Evolutionary conservation across 2,329 filamentous ascomycete genomes (phyloP), one percentile per base, ranked within the genome.

Genomic region (Colletotrichum sp.): DNA sequence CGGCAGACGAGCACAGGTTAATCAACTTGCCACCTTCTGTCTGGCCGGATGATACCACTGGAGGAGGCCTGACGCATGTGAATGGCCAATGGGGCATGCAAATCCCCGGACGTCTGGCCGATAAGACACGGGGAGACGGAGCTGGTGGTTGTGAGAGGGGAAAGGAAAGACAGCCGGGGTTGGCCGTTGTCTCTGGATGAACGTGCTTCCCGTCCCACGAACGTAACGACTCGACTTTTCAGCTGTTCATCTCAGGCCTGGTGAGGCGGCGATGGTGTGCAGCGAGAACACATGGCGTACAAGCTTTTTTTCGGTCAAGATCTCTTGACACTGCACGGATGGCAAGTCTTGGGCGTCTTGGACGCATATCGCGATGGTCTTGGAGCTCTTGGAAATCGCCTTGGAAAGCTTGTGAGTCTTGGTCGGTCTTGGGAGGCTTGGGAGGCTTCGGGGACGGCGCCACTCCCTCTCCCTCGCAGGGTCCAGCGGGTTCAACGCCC

Each of bases 281-380:
- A 73, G 60, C n/a, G 39, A 34, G 24, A 49, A 24, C 59, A 55
- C 34, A 26, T n/a, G 10, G 34, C 16, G 64, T 6, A 73, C 70
- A 74, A 69, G 74, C 70, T 76, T 72, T 68, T 68, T 68, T 68
- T 24, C 59, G 26, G 64, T 28, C 18, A 39, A 34, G 57, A 76
- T 76, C 64, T 73, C 73, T 76, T 69, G 64, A 73, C 65, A 30
- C 60, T 34, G 39, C 70, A 55, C 16, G 39, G 55, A 57, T 73
- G 70, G 34, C 39, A 73, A n/a, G 70, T 73, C 73, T 73, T 76
- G 73, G 70, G 52, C 57, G 49, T 67, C 72, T 66, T 67, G 68
- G 60, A 44, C n/a, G 32, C 57, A 66, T 49, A 18, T 55, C 36
- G 44, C 24, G 60, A 32, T 15, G 34, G 68, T 71, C 72, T 75